phyloP scores from a whole-genome alignment of 345 rosid genomes.

The Populus nigra region DNA sequence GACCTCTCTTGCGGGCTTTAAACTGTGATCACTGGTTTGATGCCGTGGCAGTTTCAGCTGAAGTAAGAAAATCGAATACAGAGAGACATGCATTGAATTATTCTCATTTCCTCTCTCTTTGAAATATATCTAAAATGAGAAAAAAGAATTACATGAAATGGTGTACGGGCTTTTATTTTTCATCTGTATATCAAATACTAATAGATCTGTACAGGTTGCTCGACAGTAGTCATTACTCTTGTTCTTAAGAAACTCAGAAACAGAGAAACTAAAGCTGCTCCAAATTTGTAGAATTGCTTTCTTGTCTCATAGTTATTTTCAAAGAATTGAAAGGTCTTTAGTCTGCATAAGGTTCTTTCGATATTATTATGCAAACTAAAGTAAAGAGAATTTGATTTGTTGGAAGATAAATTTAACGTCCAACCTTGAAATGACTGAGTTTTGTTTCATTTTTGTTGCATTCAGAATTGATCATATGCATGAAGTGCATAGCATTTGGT shows the following conservation, averaged over 20 bases:
- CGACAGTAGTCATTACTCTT: neutral
- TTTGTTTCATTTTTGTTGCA: neutral
- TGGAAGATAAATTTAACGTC: neutral
- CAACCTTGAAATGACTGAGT: neutral
- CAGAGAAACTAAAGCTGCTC: neutral
- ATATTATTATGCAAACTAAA: neutral
- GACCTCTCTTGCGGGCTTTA: slow-evolving; percentile 76
- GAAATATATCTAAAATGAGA: neutral
- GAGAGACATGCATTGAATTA: neutral
- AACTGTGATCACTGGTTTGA: slow-evolving; percentile 94
- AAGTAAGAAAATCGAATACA: slow-evolving; percentile 38
- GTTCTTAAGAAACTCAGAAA: neutral
- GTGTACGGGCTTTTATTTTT: neutral
- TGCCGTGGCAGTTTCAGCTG: slow-evolving; percentile 96
- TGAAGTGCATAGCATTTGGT: neutral
- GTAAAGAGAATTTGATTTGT: neutral
- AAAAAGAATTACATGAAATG: neutral
- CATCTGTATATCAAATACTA: neutral
- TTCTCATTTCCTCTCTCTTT: slow-evolving; percentile 5
- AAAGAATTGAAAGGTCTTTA: neutral
- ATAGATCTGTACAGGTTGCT: neutral
- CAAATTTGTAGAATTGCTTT: neutral
- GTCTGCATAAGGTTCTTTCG: neutral
- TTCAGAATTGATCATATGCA: neutral
- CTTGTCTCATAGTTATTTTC: neutral